phyloP scores from a whole-genome alignment of 208 protist genomes.

The Wallacemonas sp. region DNA sequence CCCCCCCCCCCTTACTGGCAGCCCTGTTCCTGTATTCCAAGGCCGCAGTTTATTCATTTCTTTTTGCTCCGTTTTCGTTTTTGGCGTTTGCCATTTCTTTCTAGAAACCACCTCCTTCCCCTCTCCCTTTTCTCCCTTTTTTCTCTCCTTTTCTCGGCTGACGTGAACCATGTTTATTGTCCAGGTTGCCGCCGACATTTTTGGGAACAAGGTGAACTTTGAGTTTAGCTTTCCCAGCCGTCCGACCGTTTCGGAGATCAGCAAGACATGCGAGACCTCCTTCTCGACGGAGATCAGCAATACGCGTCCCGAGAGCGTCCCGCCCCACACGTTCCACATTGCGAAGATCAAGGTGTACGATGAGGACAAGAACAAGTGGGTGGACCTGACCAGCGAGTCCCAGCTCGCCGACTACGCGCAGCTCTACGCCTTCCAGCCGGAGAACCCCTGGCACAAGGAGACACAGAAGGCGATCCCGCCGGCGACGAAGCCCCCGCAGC shows the following conservation, averaged over 20 bases:
- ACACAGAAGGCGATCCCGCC: constrained; percentile 87
- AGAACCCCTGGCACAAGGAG: constrained; percentile 93
- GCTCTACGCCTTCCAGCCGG: constrained; percentile 90
- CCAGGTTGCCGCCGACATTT: constrained; percentile 89
- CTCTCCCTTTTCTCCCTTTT: neutral
- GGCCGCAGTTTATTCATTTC: neutral
- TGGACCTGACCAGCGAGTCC: constrained; percentile 74
- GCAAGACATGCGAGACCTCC: constrained; percentile 48
- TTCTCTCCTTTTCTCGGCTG: neutral
- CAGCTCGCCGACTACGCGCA: constrained; percentile 87
- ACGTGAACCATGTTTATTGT: constrained; percentile 69
- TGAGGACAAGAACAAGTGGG: constrained; percentile 88
- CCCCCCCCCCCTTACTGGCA: neutral
- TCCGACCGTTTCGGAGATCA: constrained; percentile 76
- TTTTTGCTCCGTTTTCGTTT: neutral
- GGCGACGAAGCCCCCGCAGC: constrained; percentile 67
- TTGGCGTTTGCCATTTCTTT: neutral
- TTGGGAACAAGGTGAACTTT: constrained; percentile 91
- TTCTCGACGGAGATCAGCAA: constrained; percentile 83
- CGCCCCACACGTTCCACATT: constrained; percentile 81
- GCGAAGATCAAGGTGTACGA: constrained; percentile 90
- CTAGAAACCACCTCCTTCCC: neutral
- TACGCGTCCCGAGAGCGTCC: constrained; percentile 66
- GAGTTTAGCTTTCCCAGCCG: constrained; percentile 81
- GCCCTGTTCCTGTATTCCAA: neutral